Evolutionary conservation across 2,329 filamentous ascomycete species (phyloP), one percentile per base, ranked within the genome.

Genomic region (Phialophora chinensis): DNA sequence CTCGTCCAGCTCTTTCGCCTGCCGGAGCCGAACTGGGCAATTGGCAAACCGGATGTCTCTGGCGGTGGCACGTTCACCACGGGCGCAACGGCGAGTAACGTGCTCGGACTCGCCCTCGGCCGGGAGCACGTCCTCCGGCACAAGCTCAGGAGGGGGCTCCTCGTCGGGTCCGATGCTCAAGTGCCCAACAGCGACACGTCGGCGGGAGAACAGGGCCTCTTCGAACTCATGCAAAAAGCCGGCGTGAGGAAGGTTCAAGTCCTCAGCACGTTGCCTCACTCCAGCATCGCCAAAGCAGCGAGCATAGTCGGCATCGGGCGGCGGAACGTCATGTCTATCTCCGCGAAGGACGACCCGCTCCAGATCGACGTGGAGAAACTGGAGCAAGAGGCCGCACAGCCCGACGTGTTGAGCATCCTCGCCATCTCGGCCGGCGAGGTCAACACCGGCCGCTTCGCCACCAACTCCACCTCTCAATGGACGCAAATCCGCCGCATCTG

Each of bases 381-480:
- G 1, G 88, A 92, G 76, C 77, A 77, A 54, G 84, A 87, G 64
- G 80, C 96, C 17, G 73, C 79, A 60, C 74, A 75, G 71, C 64
- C 78, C 0, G 84, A 84, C 2, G 83, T 86, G 12, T 90, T 85
- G n/a, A 90, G 85, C 58, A 91, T 97, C 67, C 87, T 97, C 44
- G 88, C 85, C 4, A 80, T 97, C n/a, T 93, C 92, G 50, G 91
- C 90, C 5, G 91, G 91, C 1, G 94, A 98, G 79, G 92, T 97
- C 31, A 97, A 98, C 73, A 96, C 93, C 0, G 93, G 93, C 0
- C 83, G 88, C 4, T 97, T 93, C 76, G 90, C 91, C 31, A 91
- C 84, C 35, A 78, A 79, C 1, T 86, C 81, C 0, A 70, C 77
- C 2, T 81, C 83, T 3, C 87, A 60, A 68, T 88, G 88, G 78